Evolutionary conservation across 2,329 filamentous ascomycete species (phyloP), one percentile per base, ranked within the genome.

Genomic region (Diplodia corticola): DNA sequence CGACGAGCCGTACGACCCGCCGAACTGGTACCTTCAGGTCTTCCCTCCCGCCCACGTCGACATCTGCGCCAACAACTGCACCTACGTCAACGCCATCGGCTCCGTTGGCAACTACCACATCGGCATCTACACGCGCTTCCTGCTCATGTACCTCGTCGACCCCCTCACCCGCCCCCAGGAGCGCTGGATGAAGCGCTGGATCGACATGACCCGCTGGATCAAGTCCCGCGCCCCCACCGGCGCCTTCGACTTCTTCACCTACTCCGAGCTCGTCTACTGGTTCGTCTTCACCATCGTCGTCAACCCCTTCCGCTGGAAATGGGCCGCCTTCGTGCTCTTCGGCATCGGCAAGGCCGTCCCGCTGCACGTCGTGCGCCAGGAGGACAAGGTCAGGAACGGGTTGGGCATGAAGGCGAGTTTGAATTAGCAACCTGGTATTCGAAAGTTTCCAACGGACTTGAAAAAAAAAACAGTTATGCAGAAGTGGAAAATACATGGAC

Each of bases 291-390:
- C 89, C 66, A 87, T 94, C 49, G 80, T 84, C 4, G 84, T 95
- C 71, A 96, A 96, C 73, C 92, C 92, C 0, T 96, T 96, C 77
- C 82, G 92, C 9, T 96, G 92, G 91, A 96, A 96, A 80, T 96
- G 92, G 92, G 91, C 89, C 0, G 75, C 88, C 0, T 96, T 96
- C 74, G 91, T 96, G 17, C 88, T 96, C 71, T 90, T 90, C 67
- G 92, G 92, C 0, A 75, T 94, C 33, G 91, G 90, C 0, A 82
- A 85, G 50, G 81, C 81, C 22, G 74, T 95, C 54, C 92, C 92
- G 0, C 82, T 85, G 76, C 81, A 80, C 15, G 81, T 95, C 28
- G 88, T 94, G 0, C 80, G 85, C 69, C 80, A 85, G 17, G 92
- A 96, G 78, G 85, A 89, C 70, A 80, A 75, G 67, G 69, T 91